Evolutionary conservation across 1,139 yeast species (phyloP), one percentile per base, ranked within the genome.

Genomic region (Blastobotrys elegans): DNA sequence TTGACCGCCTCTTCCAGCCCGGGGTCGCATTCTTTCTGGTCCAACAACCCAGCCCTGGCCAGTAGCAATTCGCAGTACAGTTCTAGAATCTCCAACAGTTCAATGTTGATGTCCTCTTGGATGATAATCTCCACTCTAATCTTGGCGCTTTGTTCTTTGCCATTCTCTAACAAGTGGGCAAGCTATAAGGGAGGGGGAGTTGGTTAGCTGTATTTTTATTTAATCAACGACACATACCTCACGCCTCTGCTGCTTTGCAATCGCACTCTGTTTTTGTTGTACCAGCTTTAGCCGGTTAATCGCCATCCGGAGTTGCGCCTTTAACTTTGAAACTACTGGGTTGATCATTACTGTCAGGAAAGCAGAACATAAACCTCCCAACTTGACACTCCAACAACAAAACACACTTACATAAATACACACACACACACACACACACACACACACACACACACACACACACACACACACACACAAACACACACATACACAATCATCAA

Each of bases 81-180:
- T 65, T 88, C 96, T 44, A 89, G 67, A 41, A 78, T 77, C 65
- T 90, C 97, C 49, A 88, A 72, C 20, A 90, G 69, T 64, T 90
- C 97, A 20, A 86, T 78, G 59, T 84, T 80, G 41, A 87, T 79
- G 61, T 90, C 97, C 57, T 87, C 95, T 31, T 92, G 76, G 24
- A 90, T 86, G 50, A 89, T 78, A 59, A 86, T 85, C 58, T 89
- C 96, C 2, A 88, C 95, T 46, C 95, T 70, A 50, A 89, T 88
- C 51, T 77, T 76, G 18, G 96, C 96, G 59, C 90, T 85, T 48
- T 84, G 82, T 55, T 87, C 92, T 61, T 86, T 87, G 4, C 90
- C 89, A 42, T 72, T 74, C 4, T 74, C 70, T 46, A 89, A 69
- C 21, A 88, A 68, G 46, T 84, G 89, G 0, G 96, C 95, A 69